Base-by-base conservation (phyloP, 768 basidiomycete genomes). In the Xanthoconium purpureum region DNA sequence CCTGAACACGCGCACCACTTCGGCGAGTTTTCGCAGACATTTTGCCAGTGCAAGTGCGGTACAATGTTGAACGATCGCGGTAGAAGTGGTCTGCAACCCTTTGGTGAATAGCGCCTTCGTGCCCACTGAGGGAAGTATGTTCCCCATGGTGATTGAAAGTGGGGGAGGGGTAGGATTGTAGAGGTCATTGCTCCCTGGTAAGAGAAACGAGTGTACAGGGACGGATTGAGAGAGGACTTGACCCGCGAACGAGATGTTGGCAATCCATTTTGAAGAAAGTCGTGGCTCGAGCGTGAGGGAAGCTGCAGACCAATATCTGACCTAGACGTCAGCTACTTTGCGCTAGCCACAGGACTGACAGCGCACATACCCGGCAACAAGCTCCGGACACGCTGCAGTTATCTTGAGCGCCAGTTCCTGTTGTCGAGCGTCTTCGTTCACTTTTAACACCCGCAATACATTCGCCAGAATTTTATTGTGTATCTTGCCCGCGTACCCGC, bases 231-330 rank as follows among this genome's bases (percentile, higher is more conserved):
- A 87, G 49, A 97, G 78, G 51, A 98, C 80, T 9, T 79, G 78
- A 3, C 88, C 91, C 39, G 91, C 83, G 66, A 94, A 89, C 6
- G 91, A 78, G 60, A 97, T 85, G 55, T 94, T 96, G 0, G 88
- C 83, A 33, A 98, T 85, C 94, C 96, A 98, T 66, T 87, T 88
- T 0, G 89, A 89, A 0, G 91, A 90, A 6, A 94, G 80, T 3
- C 93, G 84, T 0, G 94, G 92, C 63, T 96, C 93, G 6, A 95
- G 77, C 0, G 90, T 88, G 35, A 92, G 72, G 3, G 80, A 79
- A 5, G 81, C 84, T 2, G 78, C 78, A 14, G 84, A 68, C 88
- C 90, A 92, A 64, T 87, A 93, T 15, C 89, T 91, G 59, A 28
- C 12, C n/a, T 32, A 36, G n/a, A 32, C 10, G 47, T 59, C 53